Evolutionary conservation across 257 asterid genomes (phyloP).

Genomic region (Gentiana macrophylla): DNA sequence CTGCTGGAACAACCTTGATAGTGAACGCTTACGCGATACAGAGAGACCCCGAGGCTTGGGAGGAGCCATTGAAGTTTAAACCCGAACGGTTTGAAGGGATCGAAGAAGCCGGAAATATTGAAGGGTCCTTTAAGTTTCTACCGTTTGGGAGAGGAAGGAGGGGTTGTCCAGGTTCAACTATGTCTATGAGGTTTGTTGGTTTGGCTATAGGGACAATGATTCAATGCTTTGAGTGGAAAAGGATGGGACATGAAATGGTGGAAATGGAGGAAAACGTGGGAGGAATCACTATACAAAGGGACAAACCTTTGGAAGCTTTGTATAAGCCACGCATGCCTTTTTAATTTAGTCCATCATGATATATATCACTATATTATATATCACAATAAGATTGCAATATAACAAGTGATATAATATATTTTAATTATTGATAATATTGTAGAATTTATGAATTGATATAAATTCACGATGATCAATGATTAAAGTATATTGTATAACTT

Average conservation of each 20-base stretch:
- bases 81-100: slow-evolving; percentile 23
- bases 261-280: slow-evolving; percentile 3
- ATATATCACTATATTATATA: too few species aligned
- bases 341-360: too few species aligned
- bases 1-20: slow-evolving; percentile 16
- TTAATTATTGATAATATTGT: too few species aligned
- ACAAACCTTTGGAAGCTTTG: slow-evolving; percentile 2
- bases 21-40: slow-evolving; percentile 34
- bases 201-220: slow-evolving; percentile 1
- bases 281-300: neutral
- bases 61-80: slow-evolving; percentile 14
- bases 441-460: too few species aligned
- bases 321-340: neutral
- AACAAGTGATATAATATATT: too few species aligned
- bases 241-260: neutral
- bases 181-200: neutral
- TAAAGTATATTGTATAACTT: too few species aligned
- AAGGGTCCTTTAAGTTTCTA: slow-evolving; percentile 1
- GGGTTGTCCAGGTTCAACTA: slow-evolving; percentile 8
- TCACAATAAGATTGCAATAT: too few species aligned
- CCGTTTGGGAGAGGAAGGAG: slow-evolving; percentile 17
- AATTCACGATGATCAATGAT: too few species aligned
- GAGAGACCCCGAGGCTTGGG: slow-evolving; percentile 16
- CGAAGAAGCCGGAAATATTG: slow-evolving; percentile 1
- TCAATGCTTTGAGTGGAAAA: slow-evolving; percentile 8